Evolutionary conservation across 2,329 filamentous ascomycete species (phyloP).

Genomic region (Coccinonectria pachysandricola): DNA sequence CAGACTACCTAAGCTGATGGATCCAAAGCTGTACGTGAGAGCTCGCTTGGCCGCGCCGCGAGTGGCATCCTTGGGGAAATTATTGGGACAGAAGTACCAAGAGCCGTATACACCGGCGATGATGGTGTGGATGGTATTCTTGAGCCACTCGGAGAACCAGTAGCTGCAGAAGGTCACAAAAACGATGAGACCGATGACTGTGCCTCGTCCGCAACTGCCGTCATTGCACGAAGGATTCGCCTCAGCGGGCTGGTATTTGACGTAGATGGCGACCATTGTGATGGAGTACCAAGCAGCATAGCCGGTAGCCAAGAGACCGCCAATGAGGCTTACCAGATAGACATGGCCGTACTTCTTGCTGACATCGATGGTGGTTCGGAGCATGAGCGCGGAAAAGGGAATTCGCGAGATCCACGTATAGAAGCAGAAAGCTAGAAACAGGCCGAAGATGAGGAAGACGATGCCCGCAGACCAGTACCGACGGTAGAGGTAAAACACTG

Average conservation of each 20-base stretch:
- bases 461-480: conserved; percentile 78
- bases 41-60: conserved; percentile 73
- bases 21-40: conserved; percentile 85
- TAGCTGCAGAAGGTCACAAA: conserved; percentile 89
- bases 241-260: conserved; percentile 60
- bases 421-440: conserved; percentile 75
- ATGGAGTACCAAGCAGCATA: conserved; percentile 80
- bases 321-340: conserved; percentile 74
- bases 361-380: conserved; percentile 76
- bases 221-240: conserved; percentile 43
- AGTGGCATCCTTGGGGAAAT: conserved; percentile 68
- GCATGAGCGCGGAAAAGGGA: conserved; percentile 83
- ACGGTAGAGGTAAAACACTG: conserved; percentile 71
- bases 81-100: conserved; percentile 74
- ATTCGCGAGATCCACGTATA: conserved; percentile 83
- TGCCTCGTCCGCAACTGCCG: conserved; percentile 60
- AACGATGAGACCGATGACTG: conserved; percentile 73
- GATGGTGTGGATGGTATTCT: conserved; percentile 83
- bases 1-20: conserved; percentile 77
- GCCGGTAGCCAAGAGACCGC: conserved; percentile 64
- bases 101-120: conserved; percentile 83
- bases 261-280: conserved; percentile 78
- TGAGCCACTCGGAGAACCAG: conserved; percentile 89
- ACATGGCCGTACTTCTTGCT: conserved; percentile 77
- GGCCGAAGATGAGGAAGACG: conserved; percentile 66